Base-by-base conservation (phyloP, 495 filamentous ascomycete species). In the Parmelia sp. region DNA sequence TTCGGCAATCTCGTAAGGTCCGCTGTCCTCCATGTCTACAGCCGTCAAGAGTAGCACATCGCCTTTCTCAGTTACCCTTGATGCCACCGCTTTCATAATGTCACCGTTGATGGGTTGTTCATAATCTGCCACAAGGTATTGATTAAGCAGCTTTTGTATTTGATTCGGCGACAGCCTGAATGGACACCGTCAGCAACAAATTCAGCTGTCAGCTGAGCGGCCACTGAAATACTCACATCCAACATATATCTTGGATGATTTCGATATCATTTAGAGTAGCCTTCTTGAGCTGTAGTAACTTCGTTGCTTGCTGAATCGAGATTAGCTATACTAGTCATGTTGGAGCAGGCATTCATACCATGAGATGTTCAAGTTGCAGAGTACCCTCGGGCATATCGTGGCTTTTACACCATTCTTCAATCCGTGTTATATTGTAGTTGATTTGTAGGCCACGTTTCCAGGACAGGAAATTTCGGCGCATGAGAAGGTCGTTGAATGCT, bases 321-420 rank as follows among this genome's bases (percentile, higher is more conserved):
- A 67, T 80, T 71, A 84, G 73, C 29, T 37, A 21, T 21, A 36
- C 6, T 37, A 23, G 35, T 39, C 10, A 25, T 39, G 55, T 15
- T 47, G 25, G 35, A 14, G 8, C 49, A 21, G 35, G 25, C 7
- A 37, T 23, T 72, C 77, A 75, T 80, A 89, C 88, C 95, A 97
- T 99, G 63, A 99, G 82, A 82, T 99, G 95, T 81, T 99, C 95
- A 56, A 99, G 84, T 77, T 97, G 91, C 61, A 99, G 81, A 56
- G 92, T 97, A 39, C 95, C 95, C 77, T 97, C 93, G 9, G 95
- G 95, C 92, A 99, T 97, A 70, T 97, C 95, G 75, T 99, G 95
- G 71, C 92, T 96, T 84, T 99, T 99, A 77, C 95, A 99, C 95
- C 95, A 99, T 77, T 99, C 95, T 76, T 99, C 95, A 62, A 99